phyloP scores from a whole-genome alignment of 1,284 basidiomycete species.

The Melampsora larici-populina region DNA sequence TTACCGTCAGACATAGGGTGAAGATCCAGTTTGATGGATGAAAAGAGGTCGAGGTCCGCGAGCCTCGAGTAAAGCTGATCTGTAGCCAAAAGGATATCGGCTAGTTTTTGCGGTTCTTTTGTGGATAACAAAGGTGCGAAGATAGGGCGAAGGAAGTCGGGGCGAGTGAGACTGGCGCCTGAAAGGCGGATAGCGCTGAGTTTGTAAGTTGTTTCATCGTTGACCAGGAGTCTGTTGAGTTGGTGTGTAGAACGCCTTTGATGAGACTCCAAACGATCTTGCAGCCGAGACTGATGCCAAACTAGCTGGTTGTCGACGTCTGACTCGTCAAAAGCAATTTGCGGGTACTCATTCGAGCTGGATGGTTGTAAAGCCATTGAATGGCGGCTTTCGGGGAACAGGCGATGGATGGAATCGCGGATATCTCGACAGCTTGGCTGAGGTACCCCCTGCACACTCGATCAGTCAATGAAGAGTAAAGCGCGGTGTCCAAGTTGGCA shows the following conservation, averaged over 20 bases:
- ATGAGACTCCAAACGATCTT: conserved; percentile 25
- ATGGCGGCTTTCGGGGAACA: too few relatives aligned
- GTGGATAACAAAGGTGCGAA: conserved; percentile 65
- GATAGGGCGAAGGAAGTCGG: conserved; percentile 73
- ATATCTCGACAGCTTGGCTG: too few relatives aligned
- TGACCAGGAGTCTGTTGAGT: conserved; percentile 13
- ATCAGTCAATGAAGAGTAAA: too few relatives aligned
- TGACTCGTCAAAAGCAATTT: conserved; percentile 37
- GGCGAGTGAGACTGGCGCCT: conserved; percentile 70
- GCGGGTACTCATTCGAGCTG: neutral
- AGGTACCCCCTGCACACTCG: too few relatives aligned
- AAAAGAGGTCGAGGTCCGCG: conserved; percentile 70
- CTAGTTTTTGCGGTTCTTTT: conserved; percentile 56
- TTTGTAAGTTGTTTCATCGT: conserved; percentile 46
- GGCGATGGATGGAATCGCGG: too few relatives aligned
- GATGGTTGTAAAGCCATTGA: neutral
- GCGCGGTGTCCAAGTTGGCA: too few relatives aligned
- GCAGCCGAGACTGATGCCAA: conserved; percentile 32
- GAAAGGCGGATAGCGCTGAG: conserved; percentile 74
- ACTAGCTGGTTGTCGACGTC: conserved; percentile 37
- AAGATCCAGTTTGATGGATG: conserved; percentile 67
- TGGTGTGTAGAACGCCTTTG: conserved; percentile 15
- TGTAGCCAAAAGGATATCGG: conserved; percentile 66
- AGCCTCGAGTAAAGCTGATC: conserved; percentile 66
- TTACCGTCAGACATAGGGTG: conserved; percentile 65